A percentile compares a stretch with the other conserved stretches of the same genome.
These are phyloP conservation scores for Penicillium nucicola DNA, from an alignment of 495 filamentous ascomycete genomes.

Conservation along the genomic window DNA sequence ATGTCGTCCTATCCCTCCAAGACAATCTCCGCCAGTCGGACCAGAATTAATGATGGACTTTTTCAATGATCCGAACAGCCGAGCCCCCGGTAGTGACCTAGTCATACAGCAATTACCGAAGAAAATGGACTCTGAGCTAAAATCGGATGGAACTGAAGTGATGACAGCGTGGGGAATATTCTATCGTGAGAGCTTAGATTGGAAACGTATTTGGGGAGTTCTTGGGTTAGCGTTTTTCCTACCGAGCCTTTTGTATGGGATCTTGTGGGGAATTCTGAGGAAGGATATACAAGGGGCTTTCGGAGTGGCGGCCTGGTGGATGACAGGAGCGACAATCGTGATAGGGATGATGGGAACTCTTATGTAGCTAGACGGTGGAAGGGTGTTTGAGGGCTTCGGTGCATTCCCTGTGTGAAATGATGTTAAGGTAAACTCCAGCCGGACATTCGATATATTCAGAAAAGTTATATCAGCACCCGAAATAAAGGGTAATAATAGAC, in stretches of 20 bases:
- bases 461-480: too few relatives aligned
- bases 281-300: not conserved
- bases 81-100: too few relatives aligned
- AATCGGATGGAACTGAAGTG: not conserved
- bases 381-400: not conserved
- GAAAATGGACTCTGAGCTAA: too few relatives aligned
- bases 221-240: not conserved
- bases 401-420: too few relatives aligned
- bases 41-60: too few relatives aligned
- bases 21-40: too few relatives aligned
- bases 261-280: not conserved
- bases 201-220: not conserved
- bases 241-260: not conserved
- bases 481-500: too few relatives aligned
- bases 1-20: too few relatives aligned
- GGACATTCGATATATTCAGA: too few relatives aligned
- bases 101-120: too few relatives aligned
- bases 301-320: not conserved
- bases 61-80: too few relatives aligned
- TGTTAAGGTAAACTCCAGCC: too few relatives aligned
- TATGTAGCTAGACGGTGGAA: not conserved
- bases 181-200: not conserved
- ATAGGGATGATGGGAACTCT: not conserved
- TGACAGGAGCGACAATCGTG: not conserved
- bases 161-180: not conserved